Percentiles rank a stretch among this genome's conserved stretches.
Conservation (phyloP, 805 yeast species). For the Pichia insulana region DNA sequence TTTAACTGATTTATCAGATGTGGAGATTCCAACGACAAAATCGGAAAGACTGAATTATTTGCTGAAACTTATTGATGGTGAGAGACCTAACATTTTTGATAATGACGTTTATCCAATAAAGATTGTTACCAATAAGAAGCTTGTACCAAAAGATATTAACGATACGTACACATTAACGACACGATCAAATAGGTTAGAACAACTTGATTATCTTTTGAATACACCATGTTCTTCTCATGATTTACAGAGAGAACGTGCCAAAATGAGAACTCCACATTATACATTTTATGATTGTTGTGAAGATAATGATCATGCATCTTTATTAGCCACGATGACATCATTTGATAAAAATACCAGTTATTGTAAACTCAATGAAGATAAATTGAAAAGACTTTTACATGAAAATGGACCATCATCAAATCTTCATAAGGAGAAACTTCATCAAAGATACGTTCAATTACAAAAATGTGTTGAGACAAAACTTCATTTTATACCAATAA, state of each 20-base stretch:
- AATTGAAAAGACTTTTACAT: constrained; percentile 13
- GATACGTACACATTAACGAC: constrained; percentile 26
- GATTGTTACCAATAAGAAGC: constrained; percentile 14
- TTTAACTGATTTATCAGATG: not conserved
- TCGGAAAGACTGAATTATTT: constrained; percentile 15
- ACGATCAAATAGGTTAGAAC: constrained; percentile 18
- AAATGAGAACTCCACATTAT: constrained; percentile 29
- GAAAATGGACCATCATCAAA: constrained; percentile 2
- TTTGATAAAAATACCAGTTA: constrained; percentile 22
- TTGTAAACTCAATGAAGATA: constrained; percentile 23
- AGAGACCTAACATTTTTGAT: constrained; percentile 9
- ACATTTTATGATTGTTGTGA: constrained; percentile 48
- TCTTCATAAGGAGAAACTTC: not conserved
- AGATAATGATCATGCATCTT: constrained; percentile 28
- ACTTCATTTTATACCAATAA: constrained; percentile 47
- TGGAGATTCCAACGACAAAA: constrained; percentile 16
- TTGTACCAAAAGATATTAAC: constrained; percentile 16
- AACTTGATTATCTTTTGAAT: constrained; percentile 19
- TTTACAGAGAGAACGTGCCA: constrained; percentile 33
- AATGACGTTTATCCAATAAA: constrained; percentile 20
- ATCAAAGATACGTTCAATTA: constrained; percentile 15
- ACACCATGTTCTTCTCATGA: constrained; percentile 30
- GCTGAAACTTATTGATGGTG: constrained; percentile 18
- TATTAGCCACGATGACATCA: constrained; percentile 16
- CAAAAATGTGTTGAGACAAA: constrained; percentile 27